Percentiles rank a stretch among this genome's conserved stretches.
These are phyloP conservation scores for Senna siamea DNA, from an alignment of 306 rosid genomes.

Conservation along the genomic window DNA sequence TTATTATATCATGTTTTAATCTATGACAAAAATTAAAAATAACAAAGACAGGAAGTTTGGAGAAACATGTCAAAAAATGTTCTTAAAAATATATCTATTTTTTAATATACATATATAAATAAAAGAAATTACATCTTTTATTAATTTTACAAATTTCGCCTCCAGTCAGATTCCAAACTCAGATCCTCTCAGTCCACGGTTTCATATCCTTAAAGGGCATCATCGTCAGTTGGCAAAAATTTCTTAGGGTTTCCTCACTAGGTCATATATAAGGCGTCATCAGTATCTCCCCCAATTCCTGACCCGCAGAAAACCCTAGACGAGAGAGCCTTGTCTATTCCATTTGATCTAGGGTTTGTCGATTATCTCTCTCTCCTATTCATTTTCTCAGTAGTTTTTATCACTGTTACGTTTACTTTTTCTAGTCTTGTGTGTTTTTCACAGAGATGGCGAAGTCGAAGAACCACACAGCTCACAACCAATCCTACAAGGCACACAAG, in stretches of 20 bases:
- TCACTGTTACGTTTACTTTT: background rate
- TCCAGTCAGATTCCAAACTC: no score
- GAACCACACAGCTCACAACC: constrained; percentile 99
- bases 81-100: no score
- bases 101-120: no score
- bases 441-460: constrained; percentile 98
- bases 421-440: background rate
- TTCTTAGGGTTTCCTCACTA: constrained; percentile 53
- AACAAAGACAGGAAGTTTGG: no score
- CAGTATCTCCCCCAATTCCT: background rate
- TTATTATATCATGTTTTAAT: no score
- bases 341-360: constrained; percentile 23
- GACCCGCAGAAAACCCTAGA: constrained; percentile 46
- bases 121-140: no score
- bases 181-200: no score
- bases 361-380: background rate
- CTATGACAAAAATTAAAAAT: no score
- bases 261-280: constrained; percentile 28
- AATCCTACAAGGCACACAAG: constrained; percentile 95
- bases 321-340: background rate
- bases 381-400: background rate
- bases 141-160: no score
- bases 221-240: no score
- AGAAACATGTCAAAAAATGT: no score
- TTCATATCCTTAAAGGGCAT: no score